Evolutionary conservation across 1,284 basidiomycete genomes (phyloP), one percentile per base, ranked within the genome.

Genomic region (Ustilago tritici): DNA sequence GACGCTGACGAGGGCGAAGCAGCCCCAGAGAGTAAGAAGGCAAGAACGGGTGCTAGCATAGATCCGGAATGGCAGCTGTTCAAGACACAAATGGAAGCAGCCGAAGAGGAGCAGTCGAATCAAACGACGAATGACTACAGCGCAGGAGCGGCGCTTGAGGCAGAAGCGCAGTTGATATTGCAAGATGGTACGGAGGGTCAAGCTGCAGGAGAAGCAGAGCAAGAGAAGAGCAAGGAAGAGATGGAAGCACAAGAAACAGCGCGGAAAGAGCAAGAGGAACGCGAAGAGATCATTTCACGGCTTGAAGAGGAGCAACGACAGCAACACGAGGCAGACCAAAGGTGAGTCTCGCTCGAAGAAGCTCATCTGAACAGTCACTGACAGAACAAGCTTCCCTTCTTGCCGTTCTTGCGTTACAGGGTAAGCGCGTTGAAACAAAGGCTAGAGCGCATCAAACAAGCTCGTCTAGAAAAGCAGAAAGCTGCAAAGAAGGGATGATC

Each of bases 31-130:
- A 61, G 47, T 38, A 73, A 73, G 59, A 73, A 65, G 23, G 54
- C 56, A 31, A 56, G 70, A 14, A 70, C 58, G 4, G 41, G 56
- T 2, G 3, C 61, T 17, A n/a, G 61, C 2, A 34, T 82, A 35
- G 82, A 83, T 34, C 52, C 69, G 3, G 82, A 82, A 19, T 83
- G 82, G 82, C 73, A 73, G 41, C 49, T 76, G 23, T 83, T 83
- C 77, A 78, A 83, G 69, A 57, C 65, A 3, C 63, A 77, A 32
- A 61, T 77, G 66, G 63, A 72, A 4, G 49, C 56, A 17, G 23
- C 59, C 8, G 66, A 70, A 32, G 4, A 32, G 19, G 47, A 52
- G 8, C 12, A 52, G 8, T 6, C 32, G 28, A 46, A 46, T 19
- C 41, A 54, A 34, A 15, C 52, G 4, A 34, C n/a, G 4, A 35